Evolutionary conservation across 2,329 filamentous ascomycete species (phyloP), one percentile per base, ranked within the genome.

Genomic region (Neopestalotiopsis sp.): DNA sequence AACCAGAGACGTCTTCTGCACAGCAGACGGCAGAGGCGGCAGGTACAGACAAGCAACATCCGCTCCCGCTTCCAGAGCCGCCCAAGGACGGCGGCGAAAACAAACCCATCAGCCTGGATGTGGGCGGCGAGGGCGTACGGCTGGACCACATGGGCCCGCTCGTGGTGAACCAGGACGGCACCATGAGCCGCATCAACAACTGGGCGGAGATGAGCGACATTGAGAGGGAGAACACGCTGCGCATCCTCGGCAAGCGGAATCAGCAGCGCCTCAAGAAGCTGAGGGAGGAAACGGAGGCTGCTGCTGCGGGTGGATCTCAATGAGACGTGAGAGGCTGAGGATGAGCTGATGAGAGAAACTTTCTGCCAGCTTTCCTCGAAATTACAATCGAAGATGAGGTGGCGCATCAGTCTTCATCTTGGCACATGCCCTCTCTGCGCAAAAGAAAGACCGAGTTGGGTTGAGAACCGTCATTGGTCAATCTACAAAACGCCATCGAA

Each of bases 111-210:
- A 72, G 62, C 42, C 67, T 81, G 3, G 69, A 77, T 62, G 78
- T 82, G 30, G 78, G 78, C 72, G 81, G 81, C 64, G 76, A 77
- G 67, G 77, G 77, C 65, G 84, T 92, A 58, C 88, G 85, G 64
- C 85, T 94, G 9, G 91, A 93, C 75, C 85, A 89, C 70, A 82
- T 94, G 30, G 92, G 92, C 0, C 92, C 92, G 1, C 84, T 94
- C 74, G 91, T 95, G 1, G 89, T 94, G 67, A 92, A 94, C 78
- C 82, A 84, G 70, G 91, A 95, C 78, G 92, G 92, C 24, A 90
- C 90, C 9, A 79, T 94, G 73, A 90, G 89, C 68, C 86, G 92
- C 42, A 92, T 95, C 74, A 81, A 85, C 45, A 94, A 95, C 78
- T 95, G 92, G 92, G 84, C 82, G 9, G 82, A 90, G 72, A 94